Conservation (phyloP, 805 yeast genomes). For the Candida adriatica region DNA sequence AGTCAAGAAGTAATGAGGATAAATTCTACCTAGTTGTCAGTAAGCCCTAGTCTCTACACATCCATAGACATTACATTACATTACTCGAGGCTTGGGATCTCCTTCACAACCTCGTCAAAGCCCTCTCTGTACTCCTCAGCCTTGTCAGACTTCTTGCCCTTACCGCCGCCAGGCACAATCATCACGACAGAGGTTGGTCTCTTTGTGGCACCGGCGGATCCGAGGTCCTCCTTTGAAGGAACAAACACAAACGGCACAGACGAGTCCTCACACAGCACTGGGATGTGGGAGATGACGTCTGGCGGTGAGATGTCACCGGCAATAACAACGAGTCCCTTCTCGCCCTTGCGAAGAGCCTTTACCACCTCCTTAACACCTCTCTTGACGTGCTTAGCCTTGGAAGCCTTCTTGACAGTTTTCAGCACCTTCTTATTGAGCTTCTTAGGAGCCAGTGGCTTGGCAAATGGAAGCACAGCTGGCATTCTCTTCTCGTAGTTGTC, state of each 20-base stretch:
- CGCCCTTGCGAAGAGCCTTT: conserved; percentile 95
- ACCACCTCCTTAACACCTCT: conserved; percentile 99
- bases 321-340: conserved; percentile 90
- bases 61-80: too few relatives aligned
- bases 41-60: too few relatives aligned
- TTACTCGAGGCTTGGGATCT: conserved; percentile 41
- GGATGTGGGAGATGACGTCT: conserved; percentile 95
- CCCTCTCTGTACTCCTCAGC: conserved; percentile 87
- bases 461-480: conserved; percentile 87
- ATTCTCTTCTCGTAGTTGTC: conserved; percentile 91
- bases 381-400: conserved; percentile 96
- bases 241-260: conserved; percentile 88
- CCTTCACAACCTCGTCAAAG: conserved; percentile 91
- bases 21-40: too few relatives aligned
- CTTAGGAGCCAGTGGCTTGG: conserved; percentile 92
- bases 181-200: conserved; percentile 98
- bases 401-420: conserved; percentile 95
- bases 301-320: conserved; percentile 98
- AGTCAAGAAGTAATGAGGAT: too few relatives aligned
- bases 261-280: conserved; percentile 93
- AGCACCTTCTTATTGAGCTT: conserved; percentile 91
- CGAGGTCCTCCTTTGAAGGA: conserved; percentile 97
- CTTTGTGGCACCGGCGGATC: conserved; percentile 98
- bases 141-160: conserved; percentile 60
- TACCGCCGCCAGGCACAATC: conserved; percentile 93